Evolutionary conservation across 2,329 filamentous ascomycete genomes (phyloP).

Genomic region (Penicillium decumbens): DNA sequence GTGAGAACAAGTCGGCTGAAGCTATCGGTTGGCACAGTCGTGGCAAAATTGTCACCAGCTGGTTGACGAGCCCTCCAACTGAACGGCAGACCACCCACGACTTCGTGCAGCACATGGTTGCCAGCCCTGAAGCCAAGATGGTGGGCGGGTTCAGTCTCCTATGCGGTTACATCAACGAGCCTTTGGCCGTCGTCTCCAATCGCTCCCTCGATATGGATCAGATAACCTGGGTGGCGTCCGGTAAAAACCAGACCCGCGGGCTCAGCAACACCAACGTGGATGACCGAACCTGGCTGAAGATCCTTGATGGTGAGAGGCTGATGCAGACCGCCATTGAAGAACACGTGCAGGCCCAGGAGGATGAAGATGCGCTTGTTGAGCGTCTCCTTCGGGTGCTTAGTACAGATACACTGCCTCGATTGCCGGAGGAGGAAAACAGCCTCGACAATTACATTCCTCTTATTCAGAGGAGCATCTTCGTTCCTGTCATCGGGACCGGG

Average conservation of each 20-base stretch:
- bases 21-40: slow-evolving; percentile 49
- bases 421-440: slow-evolving; percentile 44
- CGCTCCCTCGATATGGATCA: slow-evolving; percentile 51
- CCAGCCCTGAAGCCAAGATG: slow-evolving; percentile 51
- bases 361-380: slow-evolving; percentile 49
- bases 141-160: slow-evolving; percentile 61
- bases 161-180: slow-evolving; percentile 53
- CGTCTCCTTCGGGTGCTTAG: slow-evolving; percentile 51
- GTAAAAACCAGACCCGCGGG: slow-evolving; percentile 51
- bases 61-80: slow-evolving; percentile 46
- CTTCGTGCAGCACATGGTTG: slow-evolving; percentile 53
- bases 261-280: slow-evolving; percentile 59
- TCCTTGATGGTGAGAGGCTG: slow-evolving; percentile 53
- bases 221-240: slow-evolving; percentile 49
- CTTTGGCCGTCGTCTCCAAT: slow-evolving; percentile 59
- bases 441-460: slow-evolving; percentile 55
- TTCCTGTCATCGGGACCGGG: slow-evolving; percentile 50
- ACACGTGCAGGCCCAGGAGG: slow-evolving; percentile 42
- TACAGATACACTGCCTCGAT: slow-evolving; percentile 52
- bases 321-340: slow-evolving; percentile 48
- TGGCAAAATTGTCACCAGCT: slow-evolving; percentile 58
- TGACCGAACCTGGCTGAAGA: slow-evolving; percentile 59
- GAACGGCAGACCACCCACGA: slow-evolving; percentile 43
- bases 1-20: slow-evolving; percentile 49
- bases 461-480: slow-evolving; percentile 57